Evolutionary conservation across 139 green algal genomes (phyloP), one percentile per base, ranked within the genome.

Genomic region (Chlorella sorokiniana): DNA sequence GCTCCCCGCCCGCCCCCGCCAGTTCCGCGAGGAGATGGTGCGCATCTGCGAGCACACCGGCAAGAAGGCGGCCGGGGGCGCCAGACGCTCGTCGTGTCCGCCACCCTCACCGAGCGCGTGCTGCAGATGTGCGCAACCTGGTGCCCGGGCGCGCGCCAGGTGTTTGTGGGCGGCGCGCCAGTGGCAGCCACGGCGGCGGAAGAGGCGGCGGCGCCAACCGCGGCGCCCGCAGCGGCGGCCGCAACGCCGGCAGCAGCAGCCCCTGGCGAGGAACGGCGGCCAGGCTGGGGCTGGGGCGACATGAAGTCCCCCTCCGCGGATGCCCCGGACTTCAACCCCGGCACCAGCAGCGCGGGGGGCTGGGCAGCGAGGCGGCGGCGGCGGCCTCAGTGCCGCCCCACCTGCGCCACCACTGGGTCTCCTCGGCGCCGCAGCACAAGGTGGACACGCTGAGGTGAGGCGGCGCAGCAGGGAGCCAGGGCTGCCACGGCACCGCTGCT

Each of bases 1-100:
- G 11, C 48, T 56, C n/a, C n/a, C n/a, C n/a, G n/a, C n/a, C n/a
- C n/a, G 48, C 48, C 16, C 22, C n/a, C 18, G 20, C 7, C 89
- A 94, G 48, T 98, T 97, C 78, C 37, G 76, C 2, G 86, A 93
- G 51, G 94, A 98, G 79, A 93, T 99, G 89, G 72, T 73, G 20
- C 87, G 95, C 45, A 18, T 82, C 41, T 69, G 77, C 77, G 75
- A 88, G 27, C 91, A 97, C 77, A 84, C 78, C 7, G 94, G 95
- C 33, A 93, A 92, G 86, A 83, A 86, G 37, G 69, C 81, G 7
- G 56, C 74, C 1, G 76, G 48, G 83, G 86, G 16, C 82, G 90
- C 2, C 93, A 95, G 81, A 96, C 91, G 8, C 75, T 97, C 38
- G 83, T 98, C 27, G 93, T 96, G 7, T 94, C 86, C 20, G 94